These are phyloP conservation scores for Fraxinus cuspidata DNA, from an alignment of 257 asterid species.

Conservation along the genomic window DNA sequence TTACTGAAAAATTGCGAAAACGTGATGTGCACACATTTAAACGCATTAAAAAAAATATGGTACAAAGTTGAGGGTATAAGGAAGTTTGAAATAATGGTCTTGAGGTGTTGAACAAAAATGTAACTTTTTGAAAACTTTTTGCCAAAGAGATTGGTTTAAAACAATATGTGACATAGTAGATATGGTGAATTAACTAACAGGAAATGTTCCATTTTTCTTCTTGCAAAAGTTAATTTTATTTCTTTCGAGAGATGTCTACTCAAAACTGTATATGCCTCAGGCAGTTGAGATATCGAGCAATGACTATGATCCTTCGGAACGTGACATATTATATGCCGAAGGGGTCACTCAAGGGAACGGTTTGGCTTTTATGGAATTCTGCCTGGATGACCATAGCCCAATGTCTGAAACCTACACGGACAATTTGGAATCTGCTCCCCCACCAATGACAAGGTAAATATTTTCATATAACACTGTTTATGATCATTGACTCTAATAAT, in stretches of 20 bases:
- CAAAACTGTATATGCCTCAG: conserved; percentile 39
- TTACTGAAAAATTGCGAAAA: not conserved
- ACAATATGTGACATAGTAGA: not conserved
- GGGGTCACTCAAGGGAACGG: conserved; percentile 96
- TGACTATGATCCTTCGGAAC: conserved; percentile 90
- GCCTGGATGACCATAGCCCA: conserved; percentile 90
- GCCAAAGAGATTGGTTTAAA: not conserved
- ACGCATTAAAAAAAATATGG: not conserved
- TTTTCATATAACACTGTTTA: not conserved
- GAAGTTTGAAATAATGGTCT: not conserved
- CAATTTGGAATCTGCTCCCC: conserved; percentile 68
- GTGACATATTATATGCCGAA: conserved; percentile 86
- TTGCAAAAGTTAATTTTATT: not conserved
- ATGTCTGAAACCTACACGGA: conserved; percentile 86
- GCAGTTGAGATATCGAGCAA: conserved; percentile 96
- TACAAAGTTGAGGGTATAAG: not conserved
- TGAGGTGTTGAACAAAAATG: not conserved
- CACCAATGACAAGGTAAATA: conserved; percentile 65
- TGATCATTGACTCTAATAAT: not conserved
- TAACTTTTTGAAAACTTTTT: not conserved
- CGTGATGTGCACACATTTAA: not conserved
- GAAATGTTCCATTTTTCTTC: not conserved
- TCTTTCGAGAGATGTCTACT: conserved; percentile 4
- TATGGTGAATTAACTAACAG: not conserved
- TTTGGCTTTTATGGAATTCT: conserved; percentile 91